These are phyloP conservation scores for Xerocomus nothofagi DNA, from an alignment of 1,284 basidiomycete species.

Conservation along the genomic window DNA sequence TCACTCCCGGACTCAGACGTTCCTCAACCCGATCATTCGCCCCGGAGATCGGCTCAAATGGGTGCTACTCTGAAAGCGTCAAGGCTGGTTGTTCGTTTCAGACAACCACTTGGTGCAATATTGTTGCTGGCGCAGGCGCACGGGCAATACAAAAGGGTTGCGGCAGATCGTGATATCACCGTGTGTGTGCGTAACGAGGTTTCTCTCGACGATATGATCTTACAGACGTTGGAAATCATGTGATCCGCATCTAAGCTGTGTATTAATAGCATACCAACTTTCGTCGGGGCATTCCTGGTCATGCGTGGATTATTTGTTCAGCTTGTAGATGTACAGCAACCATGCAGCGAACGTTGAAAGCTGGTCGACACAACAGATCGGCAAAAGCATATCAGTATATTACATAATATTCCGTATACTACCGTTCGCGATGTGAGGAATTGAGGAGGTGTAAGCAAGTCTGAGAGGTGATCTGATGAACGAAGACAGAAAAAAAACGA, in stretches of 20 bases:
- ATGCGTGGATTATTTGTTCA: too few relatives aligned
- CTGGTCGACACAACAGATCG: too few relatives aligned
- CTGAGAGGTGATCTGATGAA: too few relatives aligned
- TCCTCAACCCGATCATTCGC: not conserved
- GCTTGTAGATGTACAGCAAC: too few relatives aligned
- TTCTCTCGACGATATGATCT: constrained; percentile 6
- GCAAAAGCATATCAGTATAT: too few relatives aligned
- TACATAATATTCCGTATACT: too few relatives aligned
- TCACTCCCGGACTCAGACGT: not conserved
- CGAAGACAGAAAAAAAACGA: too few relatives aligned
- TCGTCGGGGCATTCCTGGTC: too few relatives aligned
- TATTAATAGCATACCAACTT: too few relatives aligned
- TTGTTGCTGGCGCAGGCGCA: constrained; percentile 6
- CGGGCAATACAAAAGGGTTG: constrained; percentile 20
- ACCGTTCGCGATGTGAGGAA: too few relatives aligned
- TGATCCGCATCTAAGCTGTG: not conserved
- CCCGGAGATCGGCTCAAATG: not conserved
- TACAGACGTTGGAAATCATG: constrained; percentile 10
- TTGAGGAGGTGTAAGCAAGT: too few relatives aligned
- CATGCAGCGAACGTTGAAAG: too few relatives aligned
- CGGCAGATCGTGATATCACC: constrained; percentile 12
- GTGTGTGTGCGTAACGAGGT: constrained; percentile 7
- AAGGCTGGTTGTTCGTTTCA: constrained; percentile 13
- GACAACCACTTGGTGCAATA: constrained; percentile 16
- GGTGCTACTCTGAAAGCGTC: not conserved